Base-by-base conservation (phyloP, 2,329 filamentous ascomycete genomes). In the Purpureocillium takamizusanense region DNA sequence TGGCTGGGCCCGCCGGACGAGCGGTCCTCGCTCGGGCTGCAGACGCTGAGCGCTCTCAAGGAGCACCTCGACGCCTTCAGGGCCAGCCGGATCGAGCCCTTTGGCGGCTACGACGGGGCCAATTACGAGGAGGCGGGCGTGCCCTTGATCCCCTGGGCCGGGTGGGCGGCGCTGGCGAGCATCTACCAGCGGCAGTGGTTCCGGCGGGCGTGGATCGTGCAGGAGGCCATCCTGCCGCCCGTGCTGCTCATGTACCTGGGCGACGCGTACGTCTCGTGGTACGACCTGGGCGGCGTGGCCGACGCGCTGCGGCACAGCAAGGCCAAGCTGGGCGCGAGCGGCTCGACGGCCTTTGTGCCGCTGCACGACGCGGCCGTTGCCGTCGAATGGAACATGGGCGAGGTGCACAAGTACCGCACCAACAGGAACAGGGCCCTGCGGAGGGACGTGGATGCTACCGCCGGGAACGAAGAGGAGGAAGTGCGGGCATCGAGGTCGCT, bases 171-270 rank as follows among this genome's bases (percentile, higher is more conserved):
- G 2, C 40, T 52, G n/a, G 51, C 45, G 2, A 45, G 42, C 36
- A 40, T 52, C 15, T 51, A 46, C 33, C 47, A 51, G 37, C 37
- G 50, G 14, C 51, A 53, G 31, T 55, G 53, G 53, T 54, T 54
- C 38, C 45, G 46, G 21, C 42, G 53, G 7, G 51, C 49, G 6
- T 55, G 53, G 51, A 48, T 55, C 23, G 47, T 54, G 6, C 52
- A 54, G 33, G 52, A 56, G 31, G 50, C 51, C 3, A 37, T 55
- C 12, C 41, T 56, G 2, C 44, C 49, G 2, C 39, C 44, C 15
- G 36, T 42, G 6, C 14, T 54, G 9, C 40, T 53, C 37, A 46
- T 55, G 33, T 55, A 53, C 31, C 37, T 49, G 4, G 51, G 48
- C n/a, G 39, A 39, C 32, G 35, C 35, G 2, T 35, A 39, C 31